Conservation (phyloP, 2,329 filamentous ascomycete genomes). For the Pseudocercospora eumusae region DNA sequence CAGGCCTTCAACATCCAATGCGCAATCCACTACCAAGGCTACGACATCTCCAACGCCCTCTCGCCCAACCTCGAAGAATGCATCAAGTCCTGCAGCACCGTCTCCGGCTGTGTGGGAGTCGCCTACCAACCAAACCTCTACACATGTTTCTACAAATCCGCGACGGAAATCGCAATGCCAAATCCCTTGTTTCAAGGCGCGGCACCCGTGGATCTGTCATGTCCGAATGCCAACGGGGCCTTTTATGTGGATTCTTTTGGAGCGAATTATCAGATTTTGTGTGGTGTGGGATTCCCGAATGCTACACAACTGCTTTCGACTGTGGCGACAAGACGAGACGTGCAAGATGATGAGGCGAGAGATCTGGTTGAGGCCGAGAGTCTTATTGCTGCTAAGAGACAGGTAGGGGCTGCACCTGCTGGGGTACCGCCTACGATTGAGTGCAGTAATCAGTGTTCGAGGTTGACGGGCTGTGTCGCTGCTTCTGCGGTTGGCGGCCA, state of each 20-base stretch:
- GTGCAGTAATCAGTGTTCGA: slow-evolving; percentile 31
- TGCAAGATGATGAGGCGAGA: neutral
- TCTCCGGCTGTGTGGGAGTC: slow-evolving; percentile 27
- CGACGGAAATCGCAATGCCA: slow-evolving; percentile 1
- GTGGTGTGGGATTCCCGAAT: slow-evolving; percentile 31
- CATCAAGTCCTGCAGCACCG: slow-evolving; percentile 27
- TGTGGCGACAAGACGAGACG: neutral
- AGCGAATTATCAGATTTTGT: slow-evolving; percentile 33
- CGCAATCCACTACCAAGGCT: slow-evolving; percentile 23
- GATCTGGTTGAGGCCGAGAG: neutral
- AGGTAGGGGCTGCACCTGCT: neutral
- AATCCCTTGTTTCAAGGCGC: slow-evolving; percentile 20
- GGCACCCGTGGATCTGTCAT: slow-evolving; percentile 27
- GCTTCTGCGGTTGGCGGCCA: slow-evolving; percentile 19
- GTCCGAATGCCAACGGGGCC: slow-evolving; percentile 30
- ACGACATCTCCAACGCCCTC: slow-evolving; percentile 17
- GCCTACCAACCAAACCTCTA: slow-evolving; percentile 20
- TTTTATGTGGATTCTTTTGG: slow-evolving; percentile 31
- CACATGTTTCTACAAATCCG: slow-evolving; percentile 31
- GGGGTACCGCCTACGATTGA: slow-evolving; percentile 13
- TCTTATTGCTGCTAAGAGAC: neutral
- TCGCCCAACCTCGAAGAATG: slow-evolving; percentile 30
- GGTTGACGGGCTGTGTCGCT: slow-evolving; percentile 23
- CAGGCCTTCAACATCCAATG: slow-evolving; percentile 33
- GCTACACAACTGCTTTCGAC: slow-evolving; percentile 14